Base-by-base conservation (phyloP, 2,329 filamentous ascomycete species). In the Xylogone sp. region DNA sequence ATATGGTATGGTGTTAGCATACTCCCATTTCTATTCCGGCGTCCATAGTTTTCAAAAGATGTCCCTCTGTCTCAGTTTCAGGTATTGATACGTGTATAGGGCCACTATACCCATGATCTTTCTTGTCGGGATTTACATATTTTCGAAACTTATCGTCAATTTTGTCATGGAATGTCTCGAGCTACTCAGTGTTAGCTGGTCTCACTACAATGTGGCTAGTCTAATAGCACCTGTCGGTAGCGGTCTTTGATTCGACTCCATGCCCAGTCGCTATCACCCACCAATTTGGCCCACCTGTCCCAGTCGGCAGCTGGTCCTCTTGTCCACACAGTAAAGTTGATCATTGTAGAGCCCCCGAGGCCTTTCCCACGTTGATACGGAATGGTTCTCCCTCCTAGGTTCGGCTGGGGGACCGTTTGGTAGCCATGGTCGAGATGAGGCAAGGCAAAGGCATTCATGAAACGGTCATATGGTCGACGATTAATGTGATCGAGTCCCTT, bases 401-500 rank as follows among this genome's bases (percentile, higher is more conserved):
- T 54, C 53, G 34, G 34, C 5, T 39, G 8, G n/a, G 34, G 34
- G n/a, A 16, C 13, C n/a, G n/a, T 5, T 7, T 5, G 5, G n/a
- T 39, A 39, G 13, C 13, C 13, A 18, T 39, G n/a, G 13, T 39
- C 34, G 6, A 6, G 13, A 5, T 39, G 8, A 42, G 54, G 53
- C 42, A 60, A 34, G 55, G 69, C 65, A 39, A 78, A 76, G 0
- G 78, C 78, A 2, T 70, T 48, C 57, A 62, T 59, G 64, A 76
- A 87, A 45, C 82, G 74, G 57, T 86, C 73, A n/a, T 73, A 79
- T 46, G 75, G 73, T 10, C 78, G 71, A 2, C 76, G 75, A 8
- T 77, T 68, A 7, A 69, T 63, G 4, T 63, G 67, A 52, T 78
- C 73, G 1, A 75, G 71, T 45, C 82, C 78, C 6, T 61, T 57